Evolutionary conservation across 352 stramenopile genomes (phyloP), one percentile per base, ranked within the genome.

Genomic region (Salisapilia sapeloensis): DNA sequence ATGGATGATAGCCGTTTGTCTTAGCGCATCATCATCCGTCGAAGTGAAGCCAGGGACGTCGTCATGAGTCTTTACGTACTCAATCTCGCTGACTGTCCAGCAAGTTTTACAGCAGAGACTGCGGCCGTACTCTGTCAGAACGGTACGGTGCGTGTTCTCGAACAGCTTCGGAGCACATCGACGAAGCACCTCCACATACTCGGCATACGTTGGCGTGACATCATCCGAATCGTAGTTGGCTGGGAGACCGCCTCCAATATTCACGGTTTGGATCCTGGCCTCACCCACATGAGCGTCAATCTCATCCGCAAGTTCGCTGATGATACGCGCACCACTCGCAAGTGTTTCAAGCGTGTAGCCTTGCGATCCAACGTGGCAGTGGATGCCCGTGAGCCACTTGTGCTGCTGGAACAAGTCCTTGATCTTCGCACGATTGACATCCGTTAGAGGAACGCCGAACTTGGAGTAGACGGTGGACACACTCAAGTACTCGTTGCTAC

Each of bases 81-180:
- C 82, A n/a, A 96, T 77, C 13, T 78, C 57, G 19, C 71, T 90
- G 12, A 91, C 74, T 10, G 78, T 74, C 53, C 82, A 82, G 12
- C 70, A 81, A 1, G 58, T 81, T 47, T 96, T 95, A 6, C 66
- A 56, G 32, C 84, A 82, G 16, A 94, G 51, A 19, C 60, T 70
- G 36, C 75, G 63, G 11, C 86, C 86, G 37, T 95, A 96, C 44
- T 96, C 86, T 10, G 86, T 96, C 11, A 96, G 44, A 46, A 96
- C 83, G 4, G 56, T 74, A 14, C 69, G 59, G 19, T 57, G 63
- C 6, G 52, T 71, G 15, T 59, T 60, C 34, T 83, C 58, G 42
- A 95, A 96, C 18, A 96, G 53, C 23, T 77, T 56, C 0, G 80
- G 84, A 9, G 71, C 72, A 6, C 57, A 35, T 27, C 50, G 50